These are phyloP conservation scores for Trichaptum fuscoviolaceum DNA, from an alignment of 768 basidiomycete genomes.

Conservation along the genomic window DNA sequence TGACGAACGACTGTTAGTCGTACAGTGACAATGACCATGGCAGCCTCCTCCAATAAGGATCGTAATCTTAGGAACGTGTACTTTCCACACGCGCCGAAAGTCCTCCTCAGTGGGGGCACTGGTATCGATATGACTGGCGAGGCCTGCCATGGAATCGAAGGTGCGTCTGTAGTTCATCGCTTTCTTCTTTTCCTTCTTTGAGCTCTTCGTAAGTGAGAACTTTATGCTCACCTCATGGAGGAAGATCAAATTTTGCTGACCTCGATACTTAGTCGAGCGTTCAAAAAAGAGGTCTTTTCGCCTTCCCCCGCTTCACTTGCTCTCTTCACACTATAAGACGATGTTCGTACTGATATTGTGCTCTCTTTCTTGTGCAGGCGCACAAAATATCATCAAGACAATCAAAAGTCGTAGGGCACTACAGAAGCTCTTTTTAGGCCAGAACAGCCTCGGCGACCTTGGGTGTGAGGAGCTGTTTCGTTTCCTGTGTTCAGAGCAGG, in stretches of 20 bases:
- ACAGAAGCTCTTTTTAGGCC: constrained; percentile 47
- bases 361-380: constrained; percentile 32
- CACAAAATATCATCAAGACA: constrained; percentile 40
- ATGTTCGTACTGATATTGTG: background rate
- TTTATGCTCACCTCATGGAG: background rate
- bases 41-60: background rate
- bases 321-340: background rate
- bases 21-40: background rate
- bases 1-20: background rate
- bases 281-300: background rate
- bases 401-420: constrained; percentile 44
- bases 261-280: background rate
- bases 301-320: background rate
- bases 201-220: background rate
- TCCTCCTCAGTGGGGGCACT: background rate
- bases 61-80: background rate
- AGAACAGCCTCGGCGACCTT: constrained; percentile 52
- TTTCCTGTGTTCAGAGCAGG: constrained; percentile 46
- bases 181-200: background rate
- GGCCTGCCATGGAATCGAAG: background rate
- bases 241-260: background rate
- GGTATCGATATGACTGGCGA: background rate
- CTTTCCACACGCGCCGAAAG: background rate
- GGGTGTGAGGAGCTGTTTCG: constrained; percentile 51
- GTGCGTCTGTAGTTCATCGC: background rate